A percentile compares a stretch with the other conserved stretches of the same genome.
These are phyloP conservation scores for Collybia sordida DNA, from an alignment of 768 basidiomycete species.

Conservation along the genomic window DNA sequence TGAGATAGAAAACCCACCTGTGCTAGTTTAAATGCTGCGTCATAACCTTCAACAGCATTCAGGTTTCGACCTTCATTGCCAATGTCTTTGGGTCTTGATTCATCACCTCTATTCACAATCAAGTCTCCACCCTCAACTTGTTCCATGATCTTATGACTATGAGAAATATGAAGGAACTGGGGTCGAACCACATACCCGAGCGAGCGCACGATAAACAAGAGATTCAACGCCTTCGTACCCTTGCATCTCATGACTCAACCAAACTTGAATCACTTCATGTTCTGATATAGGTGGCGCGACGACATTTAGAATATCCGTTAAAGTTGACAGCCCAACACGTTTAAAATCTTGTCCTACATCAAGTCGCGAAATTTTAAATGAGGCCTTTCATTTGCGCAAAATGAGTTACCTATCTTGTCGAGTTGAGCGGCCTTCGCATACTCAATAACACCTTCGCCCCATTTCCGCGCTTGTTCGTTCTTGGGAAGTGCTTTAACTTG, in stretches of 20 bases:
- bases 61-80: constrained; percentile 58
- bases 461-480: constrained; percentile 86
- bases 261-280: constrained; percentile 96
- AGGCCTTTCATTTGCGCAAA: not conserved
- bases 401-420: constrained; percentile 77
- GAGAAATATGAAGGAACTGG: not conserved
- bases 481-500: constrained; percentile 86
- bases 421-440: constrained; percentile 89
- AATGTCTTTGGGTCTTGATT: constrained; percentile 68
- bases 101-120: constrained; percentile 80
- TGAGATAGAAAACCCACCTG: constrained; percentile 46
- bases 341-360: constrained; percentile 83
- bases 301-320: constrained; percentile 91
- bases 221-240: constrained; percentile 96
- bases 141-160: constrained; percentile 71
- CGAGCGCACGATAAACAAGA: constrained; percentile 85
- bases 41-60: constrained; percentile 81
- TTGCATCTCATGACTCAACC: constrained; percentile 94
- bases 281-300: constrained; percentile 98
- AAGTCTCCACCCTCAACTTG: constrained; percentile 94
- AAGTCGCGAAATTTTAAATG: constrained; percentile 2
- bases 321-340: constrained; percentile 81
- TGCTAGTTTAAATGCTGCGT: constrained; percentile 82
- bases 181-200: constrained; percentile 53
- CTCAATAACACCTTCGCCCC: constrained; percentile 81